Evolutionary conservation across 345 rosid genomes (phyloP), one percentile per base, ranked within the genome.

Genomic region (Moricandia moricandioides): DNA sequence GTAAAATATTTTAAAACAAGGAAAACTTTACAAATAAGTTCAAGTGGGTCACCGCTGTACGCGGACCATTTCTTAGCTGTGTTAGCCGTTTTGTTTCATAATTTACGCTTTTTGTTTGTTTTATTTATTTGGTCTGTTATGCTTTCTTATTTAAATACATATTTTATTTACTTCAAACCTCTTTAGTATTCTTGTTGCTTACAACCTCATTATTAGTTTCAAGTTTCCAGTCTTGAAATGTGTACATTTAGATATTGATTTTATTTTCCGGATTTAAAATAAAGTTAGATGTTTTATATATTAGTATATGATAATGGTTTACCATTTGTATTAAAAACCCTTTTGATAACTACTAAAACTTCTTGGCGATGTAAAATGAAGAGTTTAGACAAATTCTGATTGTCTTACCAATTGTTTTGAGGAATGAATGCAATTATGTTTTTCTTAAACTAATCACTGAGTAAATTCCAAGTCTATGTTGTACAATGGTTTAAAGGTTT

Each of bases 21-120:
- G 26, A 71, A 52, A 40, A 65, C 47, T 6, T 65, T 43, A 45
- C 56, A 75, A 61, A 75, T 35, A 61, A 9, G 29, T 62, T 62
- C 49, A 18, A 35, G 30, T 35, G 67, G 16, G 66, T 17, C 66
- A 62, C 66, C 29, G 66, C 47, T 62, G 66, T 62, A 34, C 47
- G 66, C 66, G 47, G 47, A 17, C 47, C 47, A 62, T 62, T 18
- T 37, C 67, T 35, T 18, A 62, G 67, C 67, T 62, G 67, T 62
- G 16, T 62, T 62, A 35, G 67, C 67, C 67, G 67, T 62, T 62
- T 62, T 35, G 67, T 62, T 62, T 35, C 66, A 11, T 17, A 10
- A 9, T 62, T 62, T 62, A 62, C 14, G 29, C 47, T 11, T 56
- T 54, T 30, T n/a, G 9, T 62, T 35, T 35, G 49, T 62, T 62